These are phyloP conservation scores for Rugosomyces carneus DNA, from an alignment of 1,284 basidiomycete genomes.

Conservation along the genomic window DNA sequence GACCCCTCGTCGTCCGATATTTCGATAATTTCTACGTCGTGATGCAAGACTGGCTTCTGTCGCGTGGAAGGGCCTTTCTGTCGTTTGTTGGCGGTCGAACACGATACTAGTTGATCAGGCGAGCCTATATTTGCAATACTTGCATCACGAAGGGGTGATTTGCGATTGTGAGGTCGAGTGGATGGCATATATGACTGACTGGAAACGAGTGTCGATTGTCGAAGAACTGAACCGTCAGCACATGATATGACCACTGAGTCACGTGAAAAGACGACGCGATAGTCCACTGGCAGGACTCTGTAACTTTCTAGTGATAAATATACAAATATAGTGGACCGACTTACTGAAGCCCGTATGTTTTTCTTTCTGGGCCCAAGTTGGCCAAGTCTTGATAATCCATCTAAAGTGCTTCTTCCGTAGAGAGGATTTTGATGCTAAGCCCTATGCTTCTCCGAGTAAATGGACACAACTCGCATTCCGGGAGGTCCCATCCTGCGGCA, in stretches of 20 bases:
- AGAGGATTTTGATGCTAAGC: too few species aligned
- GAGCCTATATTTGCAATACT: not conserved
- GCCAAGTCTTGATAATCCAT: too few species aligned
- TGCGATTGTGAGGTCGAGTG: slow-evolving; percentile 6
- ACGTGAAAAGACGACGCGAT: too few species aligned
- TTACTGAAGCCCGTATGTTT: too few species aligned
- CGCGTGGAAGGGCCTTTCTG: slow-evolving; percentile 9
- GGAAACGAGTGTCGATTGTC: too few species aligned
- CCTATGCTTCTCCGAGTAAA: too few species aligned
- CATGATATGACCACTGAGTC: not conserved
- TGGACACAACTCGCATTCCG: too few species aligned
- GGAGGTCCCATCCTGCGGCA: not conserved
- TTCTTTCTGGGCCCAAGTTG: too few species aligned
- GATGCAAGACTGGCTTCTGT: slow-evolving; percentile 14
- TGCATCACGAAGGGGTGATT: not conserved
- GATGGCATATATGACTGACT: slow-evolving; percentile 10
- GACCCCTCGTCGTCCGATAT: slow-evolving; percentile 43
- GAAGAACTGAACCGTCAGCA: not conserved
- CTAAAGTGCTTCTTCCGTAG: too few species aligned
- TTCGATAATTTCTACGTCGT: slow-evolving; percentile 41
- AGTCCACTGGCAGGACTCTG: too few species aligned
- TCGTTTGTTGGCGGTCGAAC: slow-evolving; percentile 5
- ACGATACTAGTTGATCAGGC: not conserved
- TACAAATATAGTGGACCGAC: too few species aligned
- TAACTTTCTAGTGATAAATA: too few species aligned